Evolutionary conservation across 768 basidiomycete genomes (phyloP), one percentile per base, ranked within the genome.

Genomic region (Mycena crocata): DNA sequence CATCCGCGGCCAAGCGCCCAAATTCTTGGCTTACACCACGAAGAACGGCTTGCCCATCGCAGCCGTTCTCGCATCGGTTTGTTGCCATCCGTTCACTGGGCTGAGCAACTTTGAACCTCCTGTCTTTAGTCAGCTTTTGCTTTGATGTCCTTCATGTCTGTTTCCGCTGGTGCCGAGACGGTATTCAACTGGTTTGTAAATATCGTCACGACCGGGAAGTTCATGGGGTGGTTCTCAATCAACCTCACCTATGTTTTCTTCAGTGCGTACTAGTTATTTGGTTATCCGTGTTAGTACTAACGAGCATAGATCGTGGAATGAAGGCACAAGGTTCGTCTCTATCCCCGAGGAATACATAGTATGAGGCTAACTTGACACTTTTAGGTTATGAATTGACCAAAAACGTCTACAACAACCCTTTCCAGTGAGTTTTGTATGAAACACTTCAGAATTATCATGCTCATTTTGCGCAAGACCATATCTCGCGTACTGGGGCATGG

Each of bases 241-340:
- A 90, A 90, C 75, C 62, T 92, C 31, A 92, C 92, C 19, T 95
- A 91, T 79, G 72, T 92, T 58, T 87, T 80, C 77, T 94, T 91
- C 83, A 86, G 90, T 89, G 67, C 68, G 89, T 81, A 49, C 31
- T 50, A 26, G 35, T 54, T 14, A 24, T 10, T 32, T 23, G n/a
- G n/a, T n/a, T n/a, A n/a, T 15, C 0, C 26, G 19, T 15, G 17
- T 45, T 14, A 30, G 52, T 12, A 34, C 39, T 64, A 26, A 46
- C 39, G 54, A 39, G 60, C 17, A 23, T 79, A 88, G 88, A 86
- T 71, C 84, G 87, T 46, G 93, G 90, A 56, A 78, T 89, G 81
- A 81, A 82, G 57, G 85, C 79, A 0, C 92, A 93, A 75, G 93
- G 90, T n/a, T n/a, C n/a, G n/a, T n/a, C n/a, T n/a, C n/a, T n/a